Evolutionary conservation across 2,329 filamentous ascomycete genomes (phyloP).

Genomic region (Esteya vermicola): DNA sequence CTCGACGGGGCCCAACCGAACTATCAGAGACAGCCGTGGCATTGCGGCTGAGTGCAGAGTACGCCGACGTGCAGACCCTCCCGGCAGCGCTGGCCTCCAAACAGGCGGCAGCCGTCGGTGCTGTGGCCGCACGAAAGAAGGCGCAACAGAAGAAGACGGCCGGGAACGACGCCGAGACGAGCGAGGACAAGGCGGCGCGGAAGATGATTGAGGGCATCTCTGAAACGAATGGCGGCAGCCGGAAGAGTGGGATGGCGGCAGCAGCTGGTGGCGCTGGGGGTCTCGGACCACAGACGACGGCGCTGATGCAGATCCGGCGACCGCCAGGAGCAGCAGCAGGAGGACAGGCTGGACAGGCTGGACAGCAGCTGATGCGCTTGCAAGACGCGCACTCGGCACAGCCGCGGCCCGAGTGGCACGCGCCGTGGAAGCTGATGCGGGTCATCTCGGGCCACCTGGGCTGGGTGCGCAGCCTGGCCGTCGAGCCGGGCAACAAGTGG

Average conservation of each 20-base stretch:
- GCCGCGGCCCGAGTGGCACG: constrained; percentile 83
- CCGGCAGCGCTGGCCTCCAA: constrained; percentile 68
- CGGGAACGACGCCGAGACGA: constrained; percentile 18
- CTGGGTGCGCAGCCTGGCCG: constrained; percentile 80
- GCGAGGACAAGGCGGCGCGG: constrained; percentile 33
- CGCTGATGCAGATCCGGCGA: constrained; percentile 20
- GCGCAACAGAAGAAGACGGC: constrained; percentile 30
- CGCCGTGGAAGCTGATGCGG: constrained; percentile 95
- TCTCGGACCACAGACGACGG: constrained; percentile 19
- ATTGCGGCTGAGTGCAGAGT: constrained; percentile 56
- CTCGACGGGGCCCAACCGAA: constrained; percentile 25
- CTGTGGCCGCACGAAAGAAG: constrained; percentile 33
- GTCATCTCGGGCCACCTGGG: constrained; percentile 94
- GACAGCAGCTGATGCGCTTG: constrained; percentile 20
- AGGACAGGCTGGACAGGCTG: constrained; percentile 16
- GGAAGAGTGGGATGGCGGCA: constrained; percentile 5
- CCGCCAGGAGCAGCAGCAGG: constrained; percentile 9
- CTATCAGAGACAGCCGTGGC: constrained; percentile 29
- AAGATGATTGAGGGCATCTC: constrained; percentile 55
- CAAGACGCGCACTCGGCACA: constrained; percentile 18
- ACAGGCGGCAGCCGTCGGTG: constrained; percentile 50
- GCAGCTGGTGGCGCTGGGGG: too few relatives aligned
- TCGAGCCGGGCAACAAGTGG: constrained; percentile 95
- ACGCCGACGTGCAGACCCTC: constrained; percentile 61
- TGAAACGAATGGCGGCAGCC: constrained; percentile 19